A percentile compares a stretch with the other conserved stretches of the same genome.
phyloP scores from a whole-genome alignment of 2,329 filamentous ascomycete species.

The Xylariales sp. region DNA sequence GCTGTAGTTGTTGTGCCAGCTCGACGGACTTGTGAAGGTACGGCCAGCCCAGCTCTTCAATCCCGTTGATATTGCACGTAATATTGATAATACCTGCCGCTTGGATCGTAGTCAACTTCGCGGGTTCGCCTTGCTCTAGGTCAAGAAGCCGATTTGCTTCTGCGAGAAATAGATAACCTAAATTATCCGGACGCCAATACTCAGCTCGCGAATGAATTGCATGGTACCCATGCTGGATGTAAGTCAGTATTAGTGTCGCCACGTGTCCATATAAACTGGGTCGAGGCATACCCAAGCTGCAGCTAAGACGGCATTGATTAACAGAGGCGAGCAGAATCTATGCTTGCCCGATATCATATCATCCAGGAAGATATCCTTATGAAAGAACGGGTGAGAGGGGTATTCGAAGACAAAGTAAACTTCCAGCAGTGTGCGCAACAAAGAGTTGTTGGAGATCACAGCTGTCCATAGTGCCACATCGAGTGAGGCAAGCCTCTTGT shows the following conservation, averaged over 20 bases:
- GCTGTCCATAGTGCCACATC: slow-evolving; percentile 23
- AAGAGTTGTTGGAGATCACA: slow-evolving; percentile 19
- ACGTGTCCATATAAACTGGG: no score
- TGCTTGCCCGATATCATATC: slow-evolving; percentile 9
- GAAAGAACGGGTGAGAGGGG: slow-evolving; percentile 10
- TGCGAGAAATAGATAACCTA: slow-evolving; percentile 31
- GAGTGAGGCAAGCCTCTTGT: slow-evolving; percentile 16
- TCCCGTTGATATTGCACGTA: slow-evolving; percentile 22
- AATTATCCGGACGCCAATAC: slow-evolving; percentile 31
- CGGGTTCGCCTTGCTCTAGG: slow-evolving; percentile 21
- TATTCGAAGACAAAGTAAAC: slow-evolving; percentile 12
- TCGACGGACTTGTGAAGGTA: slow-evolving; percentile 16
- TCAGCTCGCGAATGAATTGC: slow-evolving; percentile 24
- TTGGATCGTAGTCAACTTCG: slow-evolving; percentile 30
- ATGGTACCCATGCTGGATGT: slow-evolving; percentile 26
- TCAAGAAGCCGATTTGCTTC: slow-evolving; percentile 36
- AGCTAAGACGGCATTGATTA: slow-evolving; percentile 18
- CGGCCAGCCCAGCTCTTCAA: slow-evolving; percentile 20
- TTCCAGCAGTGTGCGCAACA: slow-evolving; percentile 16
- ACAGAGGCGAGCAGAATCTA: slow-evolving; percentile 11
- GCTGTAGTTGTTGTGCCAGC: slow-evolving; percentile 18
- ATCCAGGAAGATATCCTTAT: slow-evolving; percentile 13
- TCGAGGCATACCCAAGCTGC: slow-evolving; percentile 26
- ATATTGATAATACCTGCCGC: slow-evolving; percentile 28
- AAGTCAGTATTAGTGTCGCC: no score